Evolutionary conservation across 352 stramenopile genomes (phyloP), one percentile per base, ranked within the genome.

Genomic region (Phytophthora tentaculata): DNA sequence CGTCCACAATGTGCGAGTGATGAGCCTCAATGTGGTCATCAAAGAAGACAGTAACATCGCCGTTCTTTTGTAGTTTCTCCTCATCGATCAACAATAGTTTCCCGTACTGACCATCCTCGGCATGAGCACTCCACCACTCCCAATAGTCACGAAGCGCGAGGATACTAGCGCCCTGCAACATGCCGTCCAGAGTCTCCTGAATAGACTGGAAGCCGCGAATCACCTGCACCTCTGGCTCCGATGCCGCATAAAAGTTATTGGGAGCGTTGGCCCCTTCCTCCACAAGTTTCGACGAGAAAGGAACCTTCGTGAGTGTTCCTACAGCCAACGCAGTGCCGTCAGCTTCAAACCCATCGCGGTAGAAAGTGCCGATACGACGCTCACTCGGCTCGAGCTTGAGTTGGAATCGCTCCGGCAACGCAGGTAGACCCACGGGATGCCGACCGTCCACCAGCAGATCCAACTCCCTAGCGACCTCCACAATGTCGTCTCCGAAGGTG

Each of bases 51-150:
- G 49, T 43, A 1, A 73, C 20, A 0, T 82, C 67, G 37, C 26
- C 49, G 14, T 55, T 14, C n/a, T 61, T 51, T 29, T 57, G 37
- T 24, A 65, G 10, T n/a, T 58, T 60, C 35, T 64, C 55, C 16
- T 73, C 56, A 39, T 88, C 65, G 12, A 95, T 63, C 0, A 95
- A 65, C 61, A 94, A 65, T 24, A 93, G 57, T 62, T 93, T 96
- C 53, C 88, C 88, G 65, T 91, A 94, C 61, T 92, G 83, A 32
- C 72, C 77, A 41, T 76, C 62, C 61, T 96, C 88, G 26, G 83
- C 88, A 61, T 96, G 88, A 4, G 84, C 79, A 44, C 84, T 92
- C 87, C 87, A 95, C 84, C 85, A 94, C 68, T 95, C 87, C 81
- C 82, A 95, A 69, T 94, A 94, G 58, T 95, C 88, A 55, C 88